Percentiles rank a stretch among this genome's conserved stretches.
Evolutionary conservation across 148 eudicot species (phyloP).

Genomic region (Rhododendron molle): DNA sequence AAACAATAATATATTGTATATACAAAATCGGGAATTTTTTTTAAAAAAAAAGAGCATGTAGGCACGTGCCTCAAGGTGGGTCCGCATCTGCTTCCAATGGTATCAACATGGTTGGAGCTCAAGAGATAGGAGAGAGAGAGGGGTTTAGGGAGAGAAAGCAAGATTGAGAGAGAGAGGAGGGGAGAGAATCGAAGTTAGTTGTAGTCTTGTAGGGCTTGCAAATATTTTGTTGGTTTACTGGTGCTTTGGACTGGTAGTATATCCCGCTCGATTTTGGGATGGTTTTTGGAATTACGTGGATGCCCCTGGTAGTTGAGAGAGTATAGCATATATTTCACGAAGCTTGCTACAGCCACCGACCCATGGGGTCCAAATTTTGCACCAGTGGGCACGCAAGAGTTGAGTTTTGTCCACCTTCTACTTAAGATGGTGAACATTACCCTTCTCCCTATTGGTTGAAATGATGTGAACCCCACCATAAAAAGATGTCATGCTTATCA

Average conservation of each 20-base stretch:
- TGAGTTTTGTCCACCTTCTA: too few relatives aligned
- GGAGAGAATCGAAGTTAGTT: conserved; percentile 3
- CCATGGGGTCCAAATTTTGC: too few relatives aligned
- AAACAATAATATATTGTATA: too few relatives aligned
- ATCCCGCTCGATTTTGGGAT: conserved; percentile 1
- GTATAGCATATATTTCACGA: too few relatives aligned
- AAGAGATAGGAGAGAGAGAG: not conserved
- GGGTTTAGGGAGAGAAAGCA: not conserved
- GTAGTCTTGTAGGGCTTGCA: not conserved
- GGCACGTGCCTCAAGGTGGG: not conserved
- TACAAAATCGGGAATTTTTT: too few relatives aligned
- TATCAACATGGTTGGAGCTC: conserved; percentile 7
- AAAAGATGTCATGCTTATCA: too few relatives aligned
- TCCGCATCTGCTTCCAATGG: not conserved
- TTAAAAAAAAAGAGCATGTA: conserved; percentile 15
- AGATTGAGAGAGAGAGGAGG: not conserved
- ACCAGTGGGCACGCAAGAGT: too few relatives aligned
- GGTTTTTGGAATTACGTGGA: not conserved
- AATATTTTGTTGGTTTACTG: conserved; percentile 3
- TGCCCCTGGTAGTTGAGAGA: not conserved
- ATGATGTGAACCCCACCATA: too few relatives aligned
- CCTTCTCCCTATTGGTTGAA: too few relatives aligned
- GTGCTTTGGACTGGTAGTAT: not conserved
- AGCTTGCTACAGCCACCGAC: too few relatives aligned
- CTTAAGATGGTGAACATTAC: too few relatives aligned